Conservation (phyloP, 768 basidiomycete genomes). For the Boletellus ananiceps region DNA sequence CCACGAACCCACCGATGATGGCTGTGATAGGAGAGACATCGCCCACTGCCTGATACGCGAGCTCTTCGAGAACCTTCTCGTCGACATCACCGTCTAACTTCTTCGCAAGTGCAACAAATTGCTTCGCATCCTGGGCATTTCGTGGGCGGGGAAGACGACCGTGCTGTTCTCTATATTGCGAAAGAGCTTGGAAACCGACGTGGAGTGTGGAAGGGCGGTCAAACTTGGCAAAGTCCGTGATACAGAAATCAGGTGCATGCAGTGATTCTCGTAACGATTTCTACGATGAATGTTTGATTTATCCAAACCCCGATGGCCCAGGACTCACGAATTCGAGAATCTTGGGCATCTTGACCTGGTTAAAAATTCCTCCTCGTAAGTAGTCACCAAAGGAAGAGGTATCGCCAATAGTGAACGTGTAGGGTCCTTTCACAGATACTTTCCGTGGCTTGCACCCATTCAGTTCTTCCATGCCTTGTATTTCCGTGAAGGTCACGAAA, state of each 20-base stretch:
- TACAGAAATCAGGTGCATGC: slow-evolving; percentile 76
- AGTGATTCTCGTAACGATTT: slow-evolving; percentile 91
- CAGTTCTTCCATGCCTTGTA: slow-evolving; percentile 90
- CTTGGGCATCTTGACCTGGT: slow-evolving; percentile 99
- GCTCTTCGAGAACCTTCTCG: slow-evolving; percentile 76
- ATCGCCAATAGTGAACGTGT: slow-evolving; percentile 95
- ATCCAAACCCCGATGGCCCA: not conserved
- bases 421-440: slow-evolving; percentile 91
- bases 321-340: slow-evolving; percentile 83
- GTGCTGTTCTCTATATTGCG: slow-evolving; percentile 62
- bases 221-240: slow-evolving; percentile 97
- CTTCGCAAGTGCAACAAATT: slow-evolving; percentile 73
- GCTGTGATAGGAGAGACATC: slow-evolving; percentile 88
- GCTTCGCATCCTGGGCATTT: slow-evolving; percentile 72
- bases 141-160: slow-evolving; percentile 77
- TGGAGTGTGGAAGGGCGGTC: slow-evolving; percentile 89
- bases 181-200: slow-evolving; percentile 91
- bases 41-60: slow-evolving; percentile 88
- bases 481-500: slow-evolving; percentile 93
- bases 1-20: slow-evolving; percentile 95
- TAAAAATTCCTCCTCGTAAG: slow-evolving; percentile 87
- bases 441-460: slow-evolving; percentile 92
- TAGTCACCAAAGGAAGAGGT: slow-evolving; percentile 76
- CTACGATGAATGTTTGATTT: slow-evolving; percentile 37
- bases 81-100: slow-evolving; percentile 70